Percentiles rank a stretch among this genome's conserved stretches.
Conservation (phyloP, 768 basidiomycete genomes). For the Kwoniella shandongensis region DNA sequence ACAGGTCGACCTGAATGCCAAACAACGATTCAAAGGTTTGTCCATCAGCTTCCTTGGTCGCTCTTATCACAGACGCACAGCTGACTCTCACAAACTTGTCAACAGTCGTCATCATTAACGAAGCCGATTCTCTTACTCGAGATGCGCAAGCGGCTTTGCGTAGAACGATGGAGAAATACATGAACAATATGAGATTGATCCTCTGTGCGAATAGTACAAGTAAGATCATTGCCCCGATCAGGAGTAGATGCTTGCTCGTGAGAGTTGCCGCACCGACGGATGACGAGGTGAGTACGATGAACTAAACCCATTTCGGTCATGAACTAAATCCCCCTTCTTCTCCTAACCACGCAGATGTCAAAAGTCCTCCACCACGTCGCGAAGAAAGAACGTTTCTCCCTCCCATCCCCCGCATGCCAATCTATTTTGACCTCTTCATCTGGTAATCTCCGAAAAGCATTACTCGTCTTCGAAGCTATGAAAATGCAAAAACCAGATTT, state of each 20-base stretch:
- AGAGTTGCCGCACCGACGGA: conserved; percentile 83
- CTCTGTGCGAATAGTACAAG: conserved; percentile 94
- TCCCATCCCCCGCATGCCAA: conserved; percentile 73
- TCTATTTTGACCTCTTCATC: conserved; percentile 76
- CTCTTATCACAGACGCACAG: too few species aligned
- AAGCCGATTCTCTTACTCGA: conserved; percentile 89
- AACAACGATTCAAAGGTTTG: conserved; percentile 92
- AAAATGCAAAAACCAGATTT: conserved; percentile 96
- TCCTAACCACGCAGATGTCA: conserved; percentile 63
- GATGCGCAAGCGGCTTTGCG: conserved; percentile 97
- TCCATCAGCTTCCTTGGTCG: conserved; percentile 1
- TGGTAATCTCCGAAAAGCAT: conserved; percentile 91
- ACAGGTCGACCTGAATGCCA: conserved; percentile 92
- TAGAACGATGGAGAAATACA: conserved; percentile 99
- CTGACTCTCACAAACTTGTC: too few species aligned
- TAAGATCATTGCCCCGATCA: conserved; percentile 93
- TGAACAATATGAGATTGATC: conserved; percentile 95
- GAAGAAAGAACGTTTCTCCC: conserved; percentile 70
- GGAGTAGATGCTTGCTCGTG: conserved; percentile 88
- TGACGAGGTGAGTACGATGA: conserved; percentile 65
- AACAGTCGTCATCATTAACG: conserved; percentile 94
- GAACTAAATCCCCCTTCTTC: not conserved
- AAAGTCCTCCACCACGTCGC: conserved; percentile 76
- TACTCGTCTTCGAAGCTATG: conserved; percentile 90
- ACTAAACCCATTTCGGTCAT: not conserved